These are phyloP conservation scores for Fonsecaea pedrosoi DNA, from an alignment of 2,329 filamentous ascomycete genomes.

Conservation along the genomic window DNA sequence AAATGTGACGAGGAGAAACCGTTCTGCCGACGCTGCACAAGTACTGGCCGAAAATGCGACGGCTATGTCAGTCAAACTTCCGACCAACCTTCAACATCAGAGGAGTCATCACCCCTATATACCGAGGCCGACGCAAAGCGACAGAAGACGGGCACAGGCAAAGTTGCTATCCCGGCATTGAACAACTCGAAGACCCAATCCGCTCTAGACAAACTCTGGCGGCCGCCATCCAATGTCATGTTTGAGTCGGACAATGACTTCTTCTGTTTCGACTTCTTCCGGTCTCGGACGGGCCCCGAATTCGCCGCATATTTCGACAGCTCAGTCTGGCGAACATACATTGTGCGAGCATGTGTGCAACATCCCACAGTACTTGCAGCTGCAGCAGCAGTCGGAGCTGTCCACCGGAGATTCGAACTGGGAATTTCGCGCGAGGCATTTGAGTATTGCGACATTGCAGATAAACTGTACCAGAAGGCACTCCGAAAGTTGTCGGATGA, in stretches of 20 bases:
- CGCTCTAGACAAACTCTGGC: constrained; percentile 10
- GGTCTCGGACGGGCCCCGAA: constrained; percentile 41
- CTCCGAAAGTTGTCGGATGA: constrained; percentile 29
- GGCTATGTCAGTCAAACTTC: constrained; percentile 38
- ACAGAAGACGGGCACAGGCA: constrained; percentile 35
- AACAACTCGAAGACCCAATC: constrained; percentile 38
- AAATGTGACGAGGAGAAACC: constrained; percentile 47
- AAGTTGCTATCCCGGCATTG: constrained; percentile 21
- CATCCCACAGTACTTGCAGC: constrained; percentile 37
- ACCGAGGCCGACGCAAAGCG: constrained; percentile 38
- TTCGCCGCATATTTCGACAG: constrained; percentile 41
- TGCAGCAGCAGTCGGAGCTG: constrained; percentile 38
- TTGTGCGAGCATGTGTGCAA: constrained; percentile 30
- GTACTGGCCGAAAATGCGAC: constrained; percentile 45
- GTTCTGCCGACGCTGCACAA: constrained; percentile 42
- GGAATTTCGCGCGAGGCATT: constrained; percentile 39
- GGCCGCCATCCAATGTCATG: constrained; percentile 25
- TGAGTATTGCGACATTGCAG: constrained; percentile 38
- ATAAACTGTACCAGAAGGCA: constrained; percentile 35
- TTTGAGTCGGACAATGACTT: constrained; percentile 40
- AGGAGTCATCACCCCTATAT: constrained; percentile 34
- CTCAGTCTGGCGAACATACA: constrained; percentile 37
- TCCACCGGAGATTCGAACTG: constrained; percentile 38
- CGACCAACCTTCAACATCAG: constrained; percentile 26
- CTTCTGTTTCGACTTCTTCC: constrained; percentile 45